A percentile compares a stretch with the other conserved stretches of the same genome.
These are phyloP conservation scores for Gilbertella persicaria DNA, from an alignment of 371 early-diverging fungal species.

Conservation along the genomic window DNA sequence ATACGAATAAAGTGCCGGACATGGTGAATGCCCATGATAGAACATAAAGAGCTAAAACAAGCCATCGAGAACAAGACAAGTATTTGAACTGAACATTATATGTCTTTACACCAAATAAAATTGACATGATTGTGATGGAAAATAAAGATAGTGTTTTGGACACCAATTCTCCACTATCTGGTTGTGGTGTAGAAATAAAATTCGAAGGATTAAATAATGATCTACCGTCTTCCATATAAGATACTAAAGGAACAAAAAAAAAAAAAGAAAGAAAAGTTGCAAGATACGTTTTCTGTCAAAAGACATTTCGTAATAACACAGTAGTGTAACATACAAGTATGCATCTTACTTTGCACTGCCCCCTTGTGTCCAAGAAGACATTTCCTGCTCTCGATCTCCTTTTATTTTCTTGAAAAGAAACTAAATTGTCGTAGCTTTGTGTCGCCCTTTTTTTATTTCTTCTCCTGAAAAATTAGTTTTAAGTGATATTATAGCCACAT, in stretches of 20 bases:
- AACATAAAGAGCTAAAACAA: conserved; percentile 17
- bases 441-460: no score
- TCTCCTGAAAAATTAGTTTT: no score
- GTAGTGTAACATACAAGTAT: not conserved
- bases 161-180: conserved; percentile 19
- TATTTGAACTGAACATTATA: conserved; percentile 23
- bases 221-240: not conserved
- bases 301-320: no score
- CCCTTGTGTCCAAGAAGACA: not conserved
- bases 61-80: conserved; percentile 25
- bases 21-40: conserved; percentile 27
- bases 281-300: not conserved
- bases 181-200: conserved; percentile 15
- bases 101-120: conserved; percentile 23
- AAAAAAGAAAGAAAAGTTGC: not conserved
- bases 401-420: no score
- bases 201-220: not conserved
- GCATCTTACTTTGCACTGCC: not conserved
- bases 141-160: conserved; percentile 22
- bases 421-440: no score
- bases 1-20: conserved; percentile 13
- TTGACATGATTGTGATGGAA: conserved; percentile 11
- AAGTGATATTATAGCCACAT: no score
- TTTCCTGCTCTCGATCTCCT: no score
- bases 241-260: not conserved